Evolutionary conservation across 768 basidiomycete genomes (phyloP).

Genomic region (Mycena sanguinolenta): DNA sequence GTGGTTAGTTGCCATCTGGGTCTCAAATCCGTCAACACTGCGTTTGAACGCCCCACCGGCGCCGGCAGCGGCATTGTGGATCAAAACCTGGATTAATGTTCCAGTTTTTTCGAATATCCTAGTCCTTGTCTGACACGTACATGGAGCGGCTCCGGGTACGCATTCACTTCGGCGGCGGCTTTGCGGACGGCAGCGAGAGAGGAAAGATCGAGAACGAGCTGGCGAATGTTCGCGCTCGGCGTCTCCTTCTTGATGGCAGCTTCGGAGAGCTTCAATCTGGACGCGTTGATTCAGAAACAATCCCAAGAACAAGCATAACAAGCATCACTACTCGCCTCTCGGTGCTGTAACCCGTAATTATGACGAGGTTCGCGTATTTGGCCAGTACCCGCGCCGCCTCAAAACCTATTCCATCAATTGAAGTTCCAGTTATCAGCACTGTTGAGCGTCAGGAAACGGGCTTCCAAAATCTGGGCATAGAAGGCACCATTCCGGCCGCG

Average conservation of each 20-base stretch:
- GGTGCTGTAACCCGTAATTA: conserved; percentile 11
- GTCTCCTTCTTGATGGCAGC: conserved; percentile 11
- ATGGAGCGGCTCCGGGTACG: conserved; percentile 18
- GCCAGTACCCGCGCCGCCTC: conserved; percentile 6
- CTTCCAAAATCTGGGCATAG: background rate
- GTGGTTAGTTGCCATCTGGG: background rate
- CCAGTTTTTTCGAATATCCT: no score
- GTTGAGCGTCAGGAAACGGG: background rate
- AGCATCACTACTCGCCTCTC: background rate
- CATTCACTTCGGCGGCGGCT: conserved; percentile 19
- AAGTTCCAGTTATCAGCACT: conserved; percentile 18
- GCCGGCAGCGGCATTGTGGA: conserved; percentile 19
- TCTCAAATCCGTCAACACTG: background rate
- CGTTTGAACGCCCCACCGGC: background rate
- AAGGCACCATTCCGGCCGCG: conserved; percentile 6
- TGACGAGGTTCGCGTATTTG: conserved; percentile 7
- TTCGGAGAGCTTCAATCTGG: conserved; percentile 13
- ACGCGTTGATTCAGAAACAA: no score
- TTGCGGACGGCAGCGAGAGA: conserved; percentile 22
- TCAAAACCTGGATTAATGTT: conserved; percentile 3
- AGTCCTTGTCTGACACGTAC: no score
- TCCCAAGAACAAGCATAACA: no score
- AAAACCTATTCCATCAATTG: conserved; percentile 8
- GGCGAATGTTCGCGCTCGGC: conserved; percentile 4
- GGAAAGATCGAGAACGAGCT: conserved; percentile 12